Base-by-base conservation (phyloP, 108 stramenopile genomes). In the Phaeodactylum tricornutum region DNA sequence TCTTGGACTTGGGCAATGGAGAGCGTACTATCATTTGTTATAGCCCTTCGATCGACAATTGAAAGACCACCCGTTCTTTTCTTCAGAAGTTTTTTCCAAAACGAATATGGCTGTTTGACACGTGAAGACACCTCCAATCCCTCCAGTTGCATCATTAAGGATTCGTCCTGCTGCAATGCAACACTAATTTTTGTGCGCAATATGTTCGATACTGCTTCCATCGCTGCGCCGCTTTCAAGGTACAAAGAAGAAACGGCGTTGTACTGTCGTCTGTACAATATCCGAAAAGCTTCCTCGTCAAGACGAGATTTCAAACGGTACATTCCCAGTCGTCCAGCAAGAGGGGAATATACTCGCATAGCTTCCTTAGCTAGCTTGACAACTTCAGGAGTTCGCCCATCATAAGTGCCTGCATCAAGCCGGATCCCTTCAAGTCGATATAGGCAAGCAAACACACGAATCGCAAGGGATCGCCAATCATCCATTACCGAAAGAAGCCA, bases 391-490 rank as follows among this genome's bases (percentile, higher is more conserved):
- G 15, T 28, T 11, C 44, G 25, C 22, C 21, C 9, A 0, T 17
- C 29, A 16, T 50, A 22, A 4, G 17, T 19, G 1, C 15, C 31
- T 27, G 75, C 61, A n/a, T n/a, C n/a, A n/a, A n/a, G n/a, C n/a
- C n/a, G n/a, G n/a, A n/a, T n/a, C 17, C 85, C 85, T 38, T 67
- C 69, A 3, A 87, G 57, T 19, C 86, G 70, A 59, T 79, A 87
- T 8, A 83, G 57, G 31, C 76, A 78, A 5, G 86, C 86, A 20
- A 61, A 66, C 42, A 71, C 71, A 30, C 86, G 79, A 46, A 87
- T 79, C 1, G 72, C 81, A 32, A 87, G 54, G 11, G 75, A 72
- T 51, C 86, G 71, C 81, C 81, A 87, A 63, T 87, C 81, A 25
- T 79, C 71, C 25, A 63, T 66, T 2, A 76, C 44, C 28, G 62